phyloP scores from a whole-genome alignment of 2,329 filamentous ascomycete genomes.

The Claviceps fusiformis region DNA sequence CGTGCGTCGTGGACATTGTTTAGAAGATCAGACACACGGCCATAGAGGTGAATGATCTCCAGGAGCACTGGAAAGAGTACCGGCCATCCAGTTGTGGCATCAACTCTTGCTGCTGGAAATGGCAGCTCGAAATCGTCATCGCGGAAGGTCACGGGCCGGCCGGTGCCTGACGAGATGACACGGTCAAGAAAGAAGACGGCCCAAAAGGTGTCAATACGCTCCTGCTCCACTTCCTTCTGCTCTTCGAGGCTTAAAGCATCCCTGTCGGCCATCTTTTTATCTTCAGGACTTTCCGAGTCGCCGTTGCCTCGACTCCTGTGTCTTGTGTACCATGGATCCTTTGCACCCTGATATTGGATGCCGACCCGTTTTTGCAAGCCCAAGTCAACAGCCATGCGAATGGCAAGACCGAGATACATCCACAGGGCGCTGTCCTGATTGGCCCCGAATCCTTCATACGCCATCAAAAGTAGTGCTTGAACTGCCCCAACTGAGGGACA shows the following conservation, averaged over 20 bases:
- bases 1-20: constrained; percentile 65
- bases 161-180: constrained; percentile 77
- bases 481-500: constrained; percentile 74
- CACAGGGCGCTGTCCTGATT: constrained; percentile 81
- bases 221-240: constrained; percentile 58
- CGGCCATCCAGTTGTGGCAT: constrained; percentile 53
- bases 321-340: constrained; percentile 34
- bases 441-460: constrained; percentile 79
- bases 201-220: constrained; percentile 81
- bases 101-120: constrained; percentile 40
- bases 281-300: constrained; percentile 23
- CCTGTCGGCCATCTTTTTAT: constrained; percentile 26
- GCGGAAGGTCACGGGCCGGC: constrained; percentile 67
- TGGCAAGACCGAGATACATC: constrained; percentile 86
- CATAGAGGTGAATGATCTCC: constrained; percentile 75
- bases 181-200: constrained; percentile 78
- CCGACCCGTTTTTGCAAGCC: constrained; percentile 74
- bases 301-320: constrained; percentile 25
- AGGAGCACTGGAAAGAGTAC: constrained; percentile 69
- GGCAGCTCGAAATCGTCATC: constrained; percentile 76
- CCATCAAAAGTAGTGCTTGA: constrained; percentile 70
- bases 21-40: constrained; percentile 68
- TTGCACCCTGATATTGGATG: constrained; percentile 45
- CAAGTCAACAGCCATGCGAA: constrained; percentile 68
- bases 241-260: constrained; percentile 33